Conservation (phyloP, 2,329 filamentous ascomycete species). For the Amphichorda felina region DNA sequence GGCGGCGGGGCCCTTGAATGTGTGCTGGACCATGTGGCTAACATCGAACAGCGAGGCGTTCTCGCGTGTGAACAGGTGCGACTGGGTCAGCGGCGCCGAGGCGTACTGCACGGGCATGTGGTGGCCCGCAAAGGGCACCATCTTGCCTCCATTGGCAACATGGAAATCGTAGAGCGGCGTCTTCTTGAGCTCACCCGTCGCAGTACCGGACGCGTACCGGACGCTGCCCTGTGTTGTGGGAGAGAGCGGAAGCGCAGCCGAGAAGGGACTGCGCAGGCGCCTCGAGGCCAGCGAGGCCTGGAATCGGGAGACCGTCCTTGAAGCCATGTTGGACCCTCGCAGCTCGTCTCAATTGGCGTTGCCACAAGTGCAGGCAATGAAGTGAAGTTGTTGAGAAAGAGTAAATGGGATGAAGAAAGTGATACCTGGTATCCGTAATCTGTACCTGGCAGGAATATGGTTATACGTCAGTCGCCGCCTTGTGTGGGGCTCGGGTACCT, state of each 20-base stretch:
- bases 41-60: constrained; percentile 93
- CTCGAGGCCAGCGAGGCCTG: constrained; percentile 8
- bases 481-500: constrained; percentile 13
- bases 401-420: too few species aligned
- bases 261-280: background rate
- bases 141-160: constrained; percentile 69
- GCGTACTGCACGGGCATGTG: constrained; percentile 87
- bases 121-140: constrained; percentile 93
- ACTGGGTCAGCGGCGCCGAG: constrained; percentile 65
- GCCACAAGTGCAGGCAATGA: constrained; percentile 3
- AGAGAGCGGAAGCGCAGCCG: too few species aligned
- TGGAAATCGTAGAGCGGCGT: constrained; percentile 75
- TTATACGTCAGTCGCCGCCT: too few species aligned
- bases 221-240: too few species aligned
- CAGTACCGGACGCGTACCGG: background rate
- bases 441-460: too few species aligned
- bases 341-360: too few species aligned
- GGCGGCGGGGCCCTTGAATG: constrained; percentile 70
- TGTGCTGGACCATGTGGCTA: constrained; percentile 90
- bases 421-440: too few species aligned
- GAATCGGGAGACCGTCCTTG: constrained; percentile 16
- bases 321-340: constrained; percentile 11
- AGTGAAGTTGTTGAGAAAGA: background rate
- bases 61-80: constrained; percentile 79
- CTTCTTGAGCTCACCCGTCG: constrained; percentile 31